Percentiles rank a stretch among this genome's conserved stretches.
phyloP scores from a whole-genome alignment of 164 flowering plant genomes.

The Berberis vulgaris region DNA sequence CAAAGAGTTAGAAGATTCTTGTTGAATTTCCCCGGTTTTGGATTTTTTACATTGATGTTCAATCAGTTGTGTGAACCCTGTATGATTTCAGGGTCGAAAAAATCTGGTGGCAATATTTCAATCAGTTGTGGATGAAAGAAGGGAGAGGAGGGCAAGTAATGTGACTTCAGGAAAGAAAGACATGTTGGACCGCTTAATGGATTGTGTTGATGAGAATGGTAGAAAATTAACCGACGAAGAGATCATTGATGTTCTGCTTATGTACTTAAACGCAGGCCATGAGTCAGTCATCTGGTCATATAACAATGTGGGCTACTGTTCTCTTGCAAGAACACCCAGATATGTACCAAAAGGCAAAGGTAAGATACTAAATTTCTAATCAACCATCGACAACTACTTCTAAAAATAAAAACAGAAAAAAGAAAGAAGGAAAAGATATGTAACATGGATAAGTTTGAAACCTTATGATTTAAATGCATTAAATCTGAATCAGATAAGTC shows the following conservation, averaged over 20 bases:
- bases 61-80: too few species aligned
- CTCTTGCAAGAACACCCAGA: conserved; percentile 65
- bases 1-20: too few species aligned
- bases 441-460: too few species aligned
- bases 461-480: too few species aligned
- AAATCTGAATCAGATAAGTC: too few species aligned
- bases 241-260: conserved; percentile 68
- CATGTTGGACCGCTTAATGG: conserved; percentile 76
- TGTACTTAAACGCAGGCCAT: conserved; percentile 97
- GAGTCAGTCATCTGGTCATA: conserved; percentile 96
- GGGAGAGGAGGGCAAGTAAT: conserved; percentile 17
- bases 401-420: too few species aligned
- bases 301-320: conserved; percentile 75
- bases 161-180: conserved; percentile 32
- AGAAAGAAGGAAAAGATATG: too few species aligned
- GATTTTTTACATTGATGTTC: too few species aligned
- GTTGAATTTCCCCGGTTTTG: too few species aligned
- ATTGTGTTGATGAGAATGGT: conserved; percentile 68
- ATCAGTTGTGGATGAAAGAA: conserved; percentile 39
- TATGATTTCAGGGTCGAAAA: conserved; percentile 73
- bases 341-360: conserved; percentile 17
- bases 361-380: not conserved
- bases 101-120: conserved; percentile 66
- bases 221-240: conserved; percentile 63
- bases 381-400: too few species aligned